Base-by-base conservation (phyloP, 345 rosid genomes). In the Brassica napus region DNA sequence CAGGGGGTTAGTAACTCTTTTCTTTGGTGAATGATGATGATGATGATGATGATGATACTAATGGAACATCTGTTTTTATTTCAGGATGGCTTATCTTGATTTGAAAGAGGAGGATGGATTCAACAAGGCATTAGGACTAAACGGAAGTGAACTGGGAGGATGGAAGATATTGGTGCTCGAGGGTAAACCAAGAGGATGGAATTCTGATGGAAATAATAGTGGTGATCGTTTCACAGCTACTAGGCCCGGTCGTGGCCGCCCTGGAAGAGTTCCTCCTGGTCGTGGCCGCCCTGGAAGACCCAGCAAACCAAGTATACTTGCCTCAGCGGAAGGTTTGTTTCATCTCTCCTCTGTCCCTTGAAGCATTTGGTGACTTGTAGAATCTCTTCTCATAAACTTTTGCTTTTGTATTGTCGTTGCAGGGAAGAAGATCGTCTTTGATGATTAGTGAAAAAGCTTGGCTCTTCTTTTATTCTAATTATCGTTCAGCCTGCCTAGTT, bases 41-140 rank as follows among this genome's bases (percentile, higher is more conserved):
- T 5, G 34, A 63, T 15, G 21, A 8, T 63, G 54, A 47, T 21
- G 37, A 23, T 61, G n/a, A 58, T 28, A 28, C 14, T 65, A 11
- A 73, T 31, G 30, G 49, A 57, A 72, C 16, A 35, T 8, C 14
- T 8, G 24, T 61, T 52, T 31, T 31, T 1, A 65, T 55, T 84
- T 71, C 84, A 94, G 98, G 82, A 76, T 81, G 69, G 95, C 98
- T 12, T 92, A 83, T 79, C 0, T 94, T 62, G 95, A 90, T 79
- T 89, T 93, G 57, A 57, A 60, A 3, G 86, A 86, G 37, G 71
- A 86, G 54, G 72, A 87, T 60, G 72, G 72, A 9, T 68, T 34
- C 57, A 83, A 73, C 82, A 89, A 88, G 73, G 99, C 97, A 14
- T 77, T 92, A 58, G 89, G 88, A 65, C 86, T 88, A 10, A 59